These are phyloP conservation scores for Madurella mycetomatis DNA, from an alignment of 2,329 filamentous ascomycete genomes.

Conservation along the genomic window DNA sequence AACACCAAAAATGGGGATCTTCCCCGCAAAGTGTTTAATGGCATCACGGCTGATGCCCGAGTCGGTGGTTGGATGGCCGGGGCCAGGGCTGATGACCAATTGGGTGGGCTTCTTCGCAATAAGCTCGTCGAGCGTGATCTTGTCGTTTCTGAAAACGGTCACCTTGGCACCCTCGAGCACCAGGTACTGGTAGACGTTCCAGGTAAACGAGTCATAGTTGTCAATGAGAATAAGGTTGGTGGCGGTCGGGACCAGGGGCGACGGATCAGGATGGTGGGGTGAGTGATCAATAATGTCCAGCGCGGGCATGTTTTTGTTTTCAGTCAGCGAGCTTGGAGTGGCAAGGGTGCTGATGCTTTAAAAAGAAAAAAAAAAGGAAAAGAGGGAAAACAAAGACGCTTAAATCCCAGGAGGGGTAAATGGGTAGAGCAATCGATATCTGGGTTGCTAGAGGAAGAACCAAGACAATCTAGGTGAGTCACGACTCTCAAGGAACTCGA, in stretches of 20 bases:
- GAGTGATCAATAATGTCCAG: conserved; percentile 69
- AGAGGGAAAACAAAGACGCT: neutral
- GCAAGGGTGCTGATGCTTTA: too few relatives aligned
- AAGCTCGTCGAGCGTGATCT: conserved; percentile 80
- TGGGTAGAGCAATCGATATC: neutral
- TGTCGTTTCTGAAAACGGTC: conserved; percentile 86
- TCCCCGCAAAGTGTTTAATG: conserved; percentile 86
- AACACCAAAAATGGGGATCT: conserved; percentile 93
- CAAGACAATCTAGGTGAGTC: neutral
- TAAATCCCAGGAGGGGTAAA: neutral
- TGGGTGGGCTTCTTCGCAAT: conserved; percentile 84
- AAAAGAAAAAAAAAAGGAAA: neutral
- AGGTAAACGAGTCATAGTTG: conserved; percentile 99
- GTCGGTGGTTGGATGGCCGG: conserved; percentile 86
- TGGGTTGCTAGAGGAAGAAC: neutral
- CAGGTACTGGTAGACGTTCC: conserved; percentile 98
- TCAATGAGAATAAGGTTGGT: conserved; percentile 93
- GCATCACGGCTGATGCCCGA: conserved; percentile 91
- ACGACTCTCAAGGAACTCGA: neutral
- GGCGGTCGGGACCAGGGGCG: conserved; percentile 68
- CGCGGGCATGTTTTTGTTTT: conserved; percentile 41
- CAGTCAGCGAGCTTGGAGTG: neutral
- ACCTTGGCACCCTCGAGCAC: conserved; percentile 92
- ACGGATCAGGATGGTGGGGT: conserved; percentile 74
- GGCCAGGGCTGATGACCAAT: conserved; percentile 89